Base-by-base conservation (phyloP, 192 early-diverging fungal species). In the Ramicandelaber brevisporus region DNA sequence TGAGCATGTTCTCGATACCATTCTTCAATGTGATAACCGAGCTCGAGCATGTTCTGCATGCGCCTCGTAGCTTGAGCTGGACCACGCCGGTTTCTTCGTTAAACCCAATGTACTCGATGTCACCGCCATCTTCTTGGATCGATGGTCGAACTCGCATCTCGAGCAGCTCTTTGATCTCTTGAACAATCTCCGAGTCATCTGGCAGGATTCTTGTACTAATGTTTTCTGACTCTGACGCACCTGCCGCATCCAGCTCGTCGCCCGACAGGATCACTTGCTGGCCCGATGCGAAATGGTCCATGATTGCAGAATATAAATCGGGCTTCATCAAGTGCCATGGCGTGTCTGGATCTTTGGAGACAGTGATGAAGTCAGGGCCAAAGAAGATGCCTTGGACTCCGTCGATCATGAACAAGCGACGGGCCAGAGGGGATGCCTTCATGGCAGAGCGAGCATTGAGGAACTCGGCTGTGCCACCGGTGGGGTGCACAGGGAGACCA, bases 1-100 rank as follows among this genome's bases (percentile, higher is more conserved):
- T 86, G 33, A 99, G 55, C 93, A 99, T 99, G 29, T 86, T 92
- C 48, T 99, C 93, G 26, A 99, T 93, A 0, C 93, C 93, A 41
- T 93, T 92, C 63, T 92, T 99, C 15, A 99, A 59, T 0, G 89
- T 99, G 5, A 96, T 68, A 0, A 70, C 59, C 18, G 76, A 75
- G 3, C 68, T 73, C 18, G 84, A 75, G 38, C 93, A 99, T 7
- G 83, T 80, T 29, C 90, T 51, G 50, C 93, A 99, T n/a, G 82
- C 73, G 6, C 93, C 93, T 36, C 78, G 79, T 29, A 99, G 52
- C 40, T 78, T 79, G 26, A 99, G 53, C 48, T 71, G 76, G 15
- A 99, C 93, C 10, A 85, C 53, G 4, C 88, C 88, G 8, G 65
- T 38, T 11, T 70, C 64, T 25, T 71, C 64, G 26, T 64, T 54